Conservation (phyloP, 306 rosid species). For the Begonia loranthoides region DNA sequence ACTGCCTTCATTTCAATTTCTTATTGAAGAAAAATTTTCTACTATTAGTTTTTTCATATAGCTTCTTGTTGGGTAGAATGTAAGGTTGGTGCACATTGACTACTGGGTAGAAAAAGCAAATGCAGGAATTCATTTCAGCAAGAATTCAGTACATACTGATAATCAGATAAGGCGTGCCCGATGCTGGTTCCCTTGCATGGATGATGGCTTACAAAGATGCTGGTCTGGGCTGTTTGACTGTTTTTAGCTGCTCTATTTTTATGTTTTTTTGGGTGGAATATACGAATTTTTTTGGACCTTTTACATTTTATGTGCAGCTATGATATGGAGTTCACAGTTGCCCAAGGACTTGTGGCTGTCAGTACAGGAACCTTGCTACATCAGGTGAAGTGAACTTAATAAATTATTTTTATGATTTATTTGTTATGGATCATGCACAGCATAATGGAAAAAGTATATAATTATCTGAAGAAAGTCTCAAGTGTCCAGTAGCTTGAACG, state of each 20-base stretch:
- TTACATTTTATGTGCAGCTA: conserved; percentile 42
- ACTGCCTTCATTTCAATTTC: too few relatives aligned
- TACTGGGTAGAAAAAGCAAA: conserved; percentile 87
- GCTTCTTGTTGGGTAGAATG: conserved; percentile 77
- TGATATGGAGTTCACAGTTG: conserved; percentile 91
- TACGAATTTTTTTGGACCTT: not conserved
- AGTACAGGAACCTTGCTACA: conserved; percentile 74
- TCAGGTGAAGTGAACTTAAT: conserved; percentile 47
- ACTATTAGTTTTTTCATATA: conserved; percentile 30
- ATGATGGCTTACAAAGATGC: conserved; percentile 76
- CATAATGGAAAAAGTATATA: too few relatives aligned
- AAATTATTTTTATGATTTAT: too few relatives aligned
- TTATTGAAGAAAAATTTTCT: too few relatives aligned
- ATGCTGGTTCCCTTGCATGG: conserved; percentile 96
- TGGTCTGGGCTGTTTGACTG: conserved; percentile 29
- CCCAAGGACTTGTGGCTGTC: conserved; percentile 76
- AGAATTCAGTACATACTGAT: conserved; percentile 57
- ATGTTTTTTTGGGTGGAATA: not conserved
- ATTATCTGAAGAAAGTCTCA: too few relatives aligned
- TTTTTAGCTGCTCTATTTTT: not conserved
- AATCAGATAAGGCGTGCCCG: conserved; percentile 87
- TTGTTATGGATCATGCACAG: too few relatives aligned
- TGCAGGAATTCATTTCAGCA: conserved; percentile 55
- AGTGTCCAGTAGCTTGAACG: too few relatives aligned
- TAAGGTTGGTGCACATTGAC: conserved; percentile 67